These are phyloP conservation scores for Penicillium herquei DNA, from an alignment of 495 filamentous ascomycete genomes.

Conservation along the genomic window DNA sequence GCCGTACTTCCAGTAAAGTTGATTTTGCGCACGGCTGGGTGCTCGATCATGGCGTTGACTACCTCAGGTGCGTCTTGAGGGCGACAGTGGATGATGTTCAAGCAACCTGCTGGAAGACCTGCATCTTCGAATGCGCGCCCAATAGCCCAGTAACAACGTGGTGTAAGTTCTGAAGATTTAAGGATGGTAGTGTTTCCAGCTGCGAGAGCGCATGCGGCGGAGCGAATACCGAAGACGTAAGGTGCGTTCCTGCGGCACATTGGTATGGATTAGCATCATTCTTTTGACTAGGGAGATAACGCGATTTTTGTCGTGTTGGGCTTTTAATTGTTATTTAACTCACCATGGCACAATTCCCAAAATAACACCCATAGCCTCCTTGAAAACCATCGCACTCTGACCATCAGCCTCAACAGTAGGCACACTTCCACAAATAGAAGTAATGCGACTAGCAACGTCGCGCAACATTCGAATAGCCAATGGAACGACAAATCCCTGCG, in stretches of 20 bases:
- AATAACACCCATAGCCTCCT: slow-evolving; percentile 79
- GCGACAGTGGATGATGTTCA: slow-evolving; percentile 54
- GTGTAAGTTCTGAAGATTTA: slow-evolving; percentile 73
- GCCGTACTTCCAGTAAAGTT: slow-evolving; percentile 61
- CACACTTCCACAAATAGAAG: slow-evolving; percentile 59
- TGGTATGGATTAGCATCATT: neutral
- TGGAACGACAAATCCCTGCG: slow-evolving; percentile 58
- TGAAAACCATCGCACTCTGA: slow-evolving; percentile 63
- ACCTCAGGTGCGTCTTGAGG: slow-evolving; percentile 53
- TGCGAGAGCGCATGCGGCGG: slow-evolving; percentile 74
- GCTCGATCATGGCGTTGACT: slow-evolving; percentile 55
- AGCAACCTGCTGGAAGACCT: slow-evolving; percentile 58
- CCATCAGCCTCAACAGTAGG: slow-evolving; percentile 55
- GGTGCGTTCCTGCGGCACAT: slow-evolving; percentile 55
- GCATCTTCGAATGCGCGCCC: slow-evolving; percentile 67
- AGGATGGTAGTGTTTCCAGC: slow-evolving; percentile 75
- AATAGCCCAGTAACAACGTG: slow-evolving; percentile 70
- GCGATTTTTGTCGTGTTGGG: neutral
- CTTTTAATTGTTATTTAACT: slow-evolving; percentile 2
- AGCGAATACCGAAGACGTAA: slow-evolving; percentile 64
- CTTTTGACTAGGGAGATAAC: neutral
- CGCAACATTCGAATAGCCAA: slow-evolving; percentile 57
- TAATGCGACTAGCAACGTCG: slow-evolving; percentile 71
- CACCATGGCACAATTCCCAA: slow-evolving; percentile 84
- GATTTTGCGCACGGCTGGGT: slow-evolving; percentile 57